Conservation (phyloP, 495 filamentous ascomycete species). For the Neurospora terricola region DNA sequence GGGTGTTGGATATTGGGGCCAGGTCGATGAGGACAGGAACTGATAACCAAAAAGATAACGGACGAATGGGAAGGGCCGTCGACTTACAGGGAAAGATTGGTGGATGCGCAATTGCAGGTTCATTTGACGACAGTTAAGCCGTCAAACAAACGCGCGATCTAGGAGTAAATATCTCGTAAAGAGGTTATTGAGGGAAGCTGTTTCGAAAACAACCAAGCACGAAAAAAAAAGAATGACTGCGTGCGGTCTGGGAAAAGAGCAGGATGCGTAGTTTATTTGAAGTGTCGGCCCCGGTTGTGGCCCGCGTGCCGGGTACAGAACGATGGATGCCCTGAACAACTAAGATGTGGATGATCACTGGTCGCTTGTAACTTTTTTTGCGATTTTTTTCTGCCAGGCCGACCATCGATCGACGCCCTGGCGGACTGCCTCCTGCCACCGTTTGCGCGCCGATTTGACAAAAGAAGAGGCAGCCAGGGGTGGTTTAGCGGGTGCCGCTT, state of each 20-base stretch:
- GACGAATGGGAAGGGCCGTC: neutral
- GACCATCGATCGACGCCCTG: neutral
- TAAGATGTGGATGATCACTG: neutral
- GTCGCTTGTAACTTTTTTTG: neutral
- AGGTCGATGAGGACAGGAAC: neutral
- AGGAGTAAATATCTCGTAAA: conserved; percentile 4
- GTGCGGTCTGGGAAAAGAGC: neutral
- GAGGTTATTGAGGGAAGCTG: neutral
- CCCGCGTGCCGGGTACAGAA: neutral
- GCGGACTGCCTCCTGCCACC: neutral
- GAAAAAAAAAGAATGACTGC: conserved; percentile 8
- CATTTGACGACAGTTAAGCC: conserved; percentile 55
- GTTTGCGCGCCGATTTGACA: neutral
- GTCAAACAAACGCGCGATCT: conserved; percentile 54
- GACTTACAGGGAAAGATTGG: conserved; percentile 38
- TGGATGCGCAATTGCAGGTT: conserved; percentile 49
- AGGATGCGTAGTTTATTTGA: neutral
- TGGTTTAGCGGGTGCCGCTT: neutral
- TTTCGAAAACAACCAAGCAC: conserved; percentile 6
- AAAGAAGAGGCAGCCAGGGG: neutral
- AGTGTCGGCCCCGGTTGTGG: neutral
- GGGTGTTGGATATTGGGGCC: neutral
- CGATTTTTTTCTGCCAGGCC: neutral
- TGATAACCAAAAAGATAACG: neutral
- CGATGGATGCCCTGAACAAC: neutral